phyloP scores from a whole-genome alignment of 2,329 filamentous ascomycete species.

The Phialophora tarda region DNA sequence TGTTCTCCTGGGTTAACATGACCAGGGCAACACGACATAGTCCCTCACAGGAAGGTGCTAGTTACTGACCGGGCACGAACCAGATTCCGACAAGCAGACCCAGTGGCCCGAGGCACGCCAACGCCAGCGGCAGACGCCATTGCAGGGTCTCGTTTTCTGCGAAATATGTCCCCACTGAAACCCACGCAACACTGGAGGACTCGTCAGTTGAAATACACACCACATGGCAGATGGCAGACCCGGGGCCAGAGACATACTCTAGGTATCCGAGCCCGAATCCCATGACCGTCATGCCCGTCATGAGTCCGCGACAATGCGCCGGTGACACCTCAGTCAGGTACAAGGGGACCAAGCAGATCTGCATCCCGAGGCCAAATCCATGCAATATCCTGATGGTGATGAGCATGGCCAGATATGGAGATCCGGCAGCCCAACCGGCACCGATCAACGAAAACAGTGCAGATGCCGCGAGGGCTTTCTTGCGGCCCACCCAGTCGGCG shows the following conservation, averaged over 20 bases:
- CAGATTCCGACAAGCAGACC: constrained; percentile 18
- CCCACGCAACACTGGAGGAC: constrained; percentile 22
- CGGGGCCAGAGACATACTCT: constrained; percentile 12
- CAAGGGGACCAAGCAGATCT: constrained; percentile 25
- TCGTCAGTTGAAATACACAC: background rate
- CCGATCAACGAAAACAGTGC: constrained; percentile 19
- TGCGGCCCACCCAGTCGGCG: constrained; percentile 25
- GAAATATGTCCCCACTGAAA: constrained; percentile 27
- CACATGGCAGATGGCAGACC: background rate
- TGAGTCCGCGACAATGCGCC: constrained; percentile 20
- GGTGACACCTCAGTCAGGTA: constrained; percentile 26
- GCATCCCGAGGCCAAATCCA: constrained; percentile 24
- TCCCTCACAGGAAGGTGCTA: background rate
- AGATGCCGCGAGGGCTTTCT: constrained; percentile 12
- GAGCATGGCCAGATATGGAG: constrained; percentile 26
- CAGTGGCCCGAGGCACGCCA: constrained; percentile 23
- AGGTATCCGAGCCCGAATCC: constrained; percentile 28
- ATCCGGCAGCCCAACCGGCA: constrained; percentile 17
- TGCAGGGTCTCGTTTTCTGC: constrained; percentile 18
- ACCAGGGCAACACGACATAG: too few relatives aligned
- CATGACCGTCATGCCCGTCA: constrained; percentile 27
- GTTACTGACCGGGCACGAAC: constrained; percentile 22
- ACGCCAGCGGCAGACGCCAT: constrained; percentile 31
- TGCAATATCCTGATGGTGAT: constrained; percentile 24
- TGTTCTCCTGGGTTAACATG: background rate